A percentile compares a stretch with the other conserved stretches of the same genome.
Conservation (phyloP, 2,329 filamentous ascomycete genomes). For the Chrysosporium keratinophilum region DNA sequence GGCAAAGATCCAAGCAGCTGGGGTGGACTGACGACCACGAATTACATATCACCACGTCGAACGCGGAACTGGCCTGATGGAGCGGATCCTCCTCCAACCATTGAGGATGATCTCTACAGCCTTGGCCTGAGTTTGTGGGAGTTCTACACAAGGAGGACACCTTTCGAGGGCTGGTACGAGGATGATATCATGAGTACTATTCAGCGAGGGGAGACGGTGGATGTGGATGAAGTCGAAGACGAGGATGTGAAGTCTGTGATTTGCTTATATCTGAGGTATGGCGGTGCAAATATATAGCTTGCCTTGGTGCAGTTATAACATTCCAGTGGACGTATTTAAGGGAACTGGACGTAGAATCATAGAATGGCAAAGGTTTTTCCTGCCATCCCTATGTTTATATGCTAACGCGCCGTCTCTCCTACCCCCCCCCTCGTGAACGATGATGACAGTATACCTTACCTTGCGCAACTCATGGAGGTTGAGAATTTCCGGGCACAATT, state of each 20-base stretch:
- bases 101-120: constrained; percentile 13
- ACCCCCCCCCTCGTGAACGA: no score
- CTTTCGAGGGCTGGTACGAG: constrained; percentile 13
- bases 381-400: no score
- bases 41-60: constrained; percentile 12
- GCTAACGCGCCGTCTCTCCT: no score
- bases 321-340: no score
- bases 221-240: constrained; percentile 13
- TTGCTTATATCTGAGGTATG: constrained; percentile 12
- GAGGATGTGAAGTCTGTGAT: constrained; percentile 10
- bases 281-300: constrained; percentile 13
- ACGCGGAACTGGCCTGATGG: constrained; percentile 13
- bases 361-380: no score
- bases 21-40: constrained; percentile 9
- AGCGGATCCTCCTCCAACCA: constrained; percentile 10
- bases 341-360: no score
- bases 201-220: constrained; percentile 12
- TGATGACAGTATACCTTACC: no score
- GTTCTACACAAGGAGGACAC: constrained; percentile 9
- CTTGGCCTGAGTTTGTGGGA: constrained; percentile 12
- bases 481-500: no score
- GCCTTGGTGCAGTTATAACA: no score
- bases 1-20: constrained; percentile 11
- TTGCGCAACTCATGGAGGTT: no score
- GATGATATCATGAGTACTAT: constrained; percentile 13